A percentile compares a stretch with the other conserved stretches of the same genome.
phyloP scores from a whole-genome alignment of 768 basidiomycete species.

The Agrocybe pediades region DNA sequence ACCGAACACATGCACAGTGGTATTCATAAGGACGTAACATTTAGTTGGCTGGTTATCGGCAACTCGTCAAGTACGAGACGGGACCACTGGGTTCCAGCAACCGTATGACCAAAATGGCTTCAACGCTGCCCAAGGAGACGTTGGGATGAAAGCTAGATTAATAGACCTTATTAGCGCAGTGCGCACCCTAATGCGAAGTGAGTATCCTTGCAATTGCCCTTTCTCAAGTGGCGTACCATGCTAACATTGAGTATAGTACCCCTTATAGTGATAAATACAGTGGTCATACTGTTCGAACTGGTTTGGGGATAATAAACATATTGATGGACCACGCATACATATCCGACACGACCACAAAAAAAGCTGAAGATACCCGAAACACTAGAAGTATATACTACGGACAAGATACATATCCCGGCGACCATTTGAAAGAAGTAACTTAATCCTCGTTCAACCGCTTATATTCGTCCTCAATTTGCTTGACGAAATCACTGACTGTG shows the following conservation, averaged over 20 bases:
- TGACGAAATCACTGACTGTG: conserved; percentile 69
- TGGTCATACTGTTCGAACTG: conserved; percentile 87
- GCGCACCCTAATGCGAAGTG: conserved; percentile 95
- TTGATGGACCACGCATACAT: not conserved
- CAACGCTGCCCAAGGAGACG: conserved; percentile 50
- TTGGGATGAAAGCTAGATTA: conserved; percentile 80
- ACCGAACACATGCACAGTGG: not conserved
- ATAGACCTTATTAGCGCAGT: conserved; percentile 95
- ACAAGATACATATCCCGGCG: not conserved
- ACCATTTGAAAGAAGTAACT: conserved; percentile 3
- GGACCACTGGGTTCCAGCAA: conserved; percentile 61
- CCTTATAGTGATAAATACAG: conserved; percentile 82
- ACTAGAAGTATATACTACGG: not conserved
- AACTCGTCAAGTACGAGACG: conserved; percentile 59
- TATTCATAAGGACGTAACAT: conserved; percentile 9
- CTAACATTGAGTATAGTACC: conserved; percentile 62
- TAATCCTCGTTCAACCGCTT: conserved; percentile 52
- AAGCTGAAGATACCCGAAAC: not conserved
- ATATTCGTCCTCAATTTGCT: conserved; percentile 77
- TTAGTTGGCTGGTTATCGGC: conserved; percentile 87
- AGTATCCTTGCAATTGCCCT: conserved; percentile 41
- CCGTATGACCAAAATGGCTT: conserved; percentile 68
- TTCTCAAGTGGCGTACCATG: conserved; percentile 11
- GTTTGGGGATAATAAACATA: conserved; percentile 50
- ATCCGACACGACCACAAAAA: not conserved